Evolutionary conservation across 2,329 filamentous ascomycete genomes (phyloP).

Genomic region (Leptodontidium sp.): DNA sequence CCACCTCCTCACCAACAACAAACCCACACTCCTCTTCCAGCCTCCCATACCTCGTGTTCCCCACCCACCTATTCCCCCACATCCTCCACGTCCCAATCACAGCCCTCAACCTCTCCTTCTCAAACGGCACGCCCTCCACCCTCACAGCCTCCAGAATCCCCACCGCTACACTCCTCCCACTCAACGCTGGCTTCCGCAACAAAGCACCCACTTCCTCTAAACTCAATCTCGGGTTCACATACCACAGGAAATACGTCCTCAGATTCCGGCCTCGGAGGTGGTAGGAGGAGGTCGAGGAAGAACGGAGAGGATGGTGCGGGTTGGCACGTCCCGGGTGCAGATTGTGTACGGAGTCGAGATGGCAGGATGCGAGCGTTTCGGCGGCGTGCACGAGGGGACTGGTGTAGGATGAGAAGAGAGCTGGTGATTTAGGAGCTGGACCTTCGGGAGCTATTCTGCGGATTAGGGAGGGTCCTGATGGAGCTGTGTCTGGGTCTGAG

Average conservation of each 20-base stretch:
- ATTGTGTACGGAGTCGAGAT: constrained; percentile 37
- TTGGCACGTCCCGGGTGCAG: constrained; percentile 20
- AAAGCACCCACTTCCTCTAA: constrained; percentile 60
- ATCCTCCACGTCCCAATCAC: constrained; percentile 43
- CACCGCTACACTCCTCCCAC: constrained; percentile 60
- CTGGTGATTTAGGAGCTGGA: not conserved
- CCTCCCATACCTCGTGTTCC: not conserved
- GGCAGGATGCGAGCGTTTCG: constrained; percentile 23
- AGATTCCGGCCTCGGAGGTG: constrained; percentile 20
- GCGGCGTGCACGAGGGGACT: constrained; percentile 11
- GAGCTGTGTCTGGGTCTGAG: not conserved
- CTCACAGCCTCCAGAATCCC: constrained; percentile 67
- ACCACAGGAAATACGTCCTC: constrained; percentile 71
- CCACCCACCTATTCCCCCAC: constrained; percentile 17
- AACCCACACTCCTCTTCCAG: constrained; percentile 19
- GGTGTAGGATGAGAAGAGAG: constrained; percentile 18
- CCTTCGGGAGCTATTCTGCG: not conserved
- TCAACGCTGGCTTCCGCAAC: constrained; percentile 67
- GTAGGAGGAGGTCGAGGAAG: not conserved
- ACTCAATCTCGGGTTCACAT: constrained; percentile 57
- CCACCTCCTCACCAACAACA: constrained; percentile 2
- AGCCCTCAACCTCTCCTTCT: constrained; percentile 56
- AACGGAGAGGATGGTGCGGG: constrained; percentile 30
- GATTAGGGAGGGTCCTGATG: not conserved
- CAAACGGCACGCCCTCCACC: constrained; percentile 59